Evolutionary conservation across 75 land plant genomes (phyloP).

Genomic region (Sequoiadendron giganteum): DNA sequence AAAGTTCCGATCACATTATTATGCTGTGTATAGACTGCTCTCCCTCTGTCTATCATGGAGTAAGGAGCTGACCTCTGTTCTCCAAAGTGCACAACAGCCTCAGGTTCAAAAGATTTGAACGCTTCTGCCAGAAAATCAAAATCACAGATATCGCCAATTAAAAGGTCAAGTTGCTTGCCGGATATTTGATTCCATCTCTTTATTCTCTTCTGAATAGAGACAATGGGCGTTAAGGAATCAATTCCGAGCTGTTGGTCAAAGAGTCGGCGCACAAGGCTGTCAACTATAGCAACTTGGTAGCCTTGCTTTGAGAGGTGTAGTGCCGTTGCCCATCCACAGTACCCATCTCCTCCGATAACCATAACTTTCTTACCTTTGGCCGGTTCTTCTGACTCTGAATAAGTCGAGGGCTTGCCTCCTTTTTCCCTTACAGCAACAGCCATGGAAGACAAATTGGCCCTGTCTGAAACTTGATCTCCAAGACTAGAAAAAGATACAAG

Average conservation of each 20-base stretch:
- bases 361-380: constrained; percentile 58
- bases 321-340: constrained; percentile 99
- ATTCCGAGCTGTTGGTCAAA: constrained; percentile 96
- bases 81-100: constrained; percentile 94
- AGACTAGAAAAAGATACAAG: not conserved
- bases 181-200: constrained; percentile 81
- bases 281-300: constrained; percentile 94
- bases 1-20: constrained; percentile 97
- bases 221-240: constrained; percentile 89
- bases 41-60: constrained; percentile 93
- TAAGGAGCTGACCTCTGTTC: constrained; percentile 98
- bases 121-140: constrained; percentile 88
- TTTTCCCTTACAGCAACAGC: constrained; percentile 28
- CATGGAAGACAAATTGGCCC: not conserved
- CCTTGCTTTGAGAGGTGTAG: constrained; percentile 90
- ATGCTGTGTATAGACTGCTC: constrained; percentile 95
- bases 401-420: constrained; percentile 5
- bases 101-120: constrained; percentile 86
- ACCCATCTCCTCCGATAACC: constrained; percentile 98
- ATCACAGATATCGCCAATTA: constrained; percentile 93
- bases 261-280: constrained; percentile 83
- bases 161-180: constrained; percentile 71
- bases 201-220: constrained; percentile 80
- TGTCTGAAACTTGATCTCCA: not conserved
- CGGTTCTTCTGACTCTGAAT: not conserved